Evolutionary conservation across 2,329 filamentous ascomycete genomes (phyloP).

Genomic region (Nemania serpens): DNA sequence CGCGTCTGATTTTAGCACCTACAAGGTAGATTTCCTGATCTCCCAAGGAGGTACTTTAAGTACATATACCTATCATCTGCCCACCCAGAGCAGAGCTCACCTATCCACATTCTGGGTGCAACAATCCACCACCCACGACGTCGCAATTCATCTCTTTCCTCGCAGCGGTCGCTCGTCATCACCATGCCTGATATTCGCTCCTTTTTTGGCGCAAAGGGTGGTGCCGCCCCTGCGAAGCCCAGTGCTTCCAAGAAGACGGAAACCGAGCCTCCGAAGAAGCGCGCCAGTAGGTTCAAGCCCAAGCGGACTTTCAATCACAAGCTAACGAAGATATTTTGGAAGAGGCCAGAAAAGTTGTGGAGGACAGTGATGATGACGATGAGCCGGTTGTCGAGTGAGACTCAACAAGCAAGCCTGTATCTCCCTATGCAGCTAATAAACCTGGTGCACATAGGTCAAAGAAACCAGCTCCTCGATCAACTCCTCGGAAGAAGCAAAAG

Average conservation of each 20-base stretch:
- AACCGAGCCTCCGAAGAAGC: conserved; percentile 50
- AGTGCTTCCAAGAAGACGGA: conserved; percentile 52
- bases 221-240: conserved; percentile 57
- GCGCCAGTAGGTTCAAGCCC: conserved; percentile 48
- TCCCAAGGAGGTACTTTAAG: no score
- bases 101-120: conserved; percentile 1
- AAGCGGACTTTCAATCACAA: not conserved
- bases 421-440: conserved; percentile 24
- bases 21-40: not conserved
- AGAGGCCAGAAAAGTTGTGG: conserved; percentile 71
- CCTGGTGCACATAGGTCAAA: conserved; percentile 50
- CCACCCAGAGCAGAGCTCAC: no score
- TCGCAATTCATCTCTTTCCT: not conserved
- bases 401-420: not conserved
- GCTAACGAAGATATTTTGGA: conserved; percentile 1
- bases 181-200: conserved; percentile 87
- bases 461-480: conserved; percentile 57
- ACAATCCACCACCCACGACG: not conserved
- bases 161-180: not conserved
- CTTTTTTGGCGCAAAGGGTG: conserved; percentile 83
- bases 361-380: conserved; percentile 82
- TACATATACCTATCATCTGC: no score
- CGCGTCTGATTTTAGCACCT: conserved; percentile 21
- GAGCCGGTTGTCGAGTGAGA: conserved; percentile 54
- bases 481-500: conserved; percentile 60